These are phyloP conservation scores for Calonectria pteridis DNA, from an alignment of 2,329 filamentous ascomycete species.

Conservation along the genomic window DNA sequence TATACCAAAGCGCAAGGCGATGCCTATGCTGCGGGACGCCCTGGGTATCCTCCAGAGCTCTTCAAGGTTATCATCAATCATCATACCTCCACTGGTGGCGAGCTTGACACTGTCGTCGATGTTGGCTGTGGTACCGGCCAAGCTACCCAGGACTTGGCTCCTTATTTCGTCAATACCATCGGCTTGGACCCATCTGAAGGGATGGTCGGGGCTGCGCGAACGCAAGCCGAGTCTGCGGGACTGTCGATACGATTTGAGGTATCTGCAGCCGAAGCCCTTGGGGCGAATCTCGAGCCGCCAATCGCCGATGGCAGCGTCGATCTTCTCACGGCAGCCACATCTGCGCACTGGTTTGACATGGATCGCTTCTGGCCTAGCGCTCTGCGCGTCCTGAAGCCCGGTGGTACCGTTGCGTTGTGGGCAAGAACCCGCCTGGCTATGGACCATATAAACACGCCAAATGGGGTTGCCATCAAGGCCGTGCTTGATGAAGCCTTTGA, in stretches of 20 bases:
- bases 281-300: slow-evolving; percentile 38
- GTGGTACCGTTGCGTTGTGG: slow-evolving; percentile 68
- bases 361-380: slow-evolving; percentile 61
- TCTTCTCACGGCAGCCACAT: slow-evolving; percentile 62
- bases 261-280: slow-evolving; percentile 57
- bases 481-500: background rate
- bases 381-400: slow-evolving; percentile 60
- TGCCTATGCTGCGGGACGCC: slow-evolving; percentile 57
- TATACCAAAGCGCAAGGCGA: slow-evolving; percentile 57
- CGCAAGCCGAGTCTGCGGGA: slow-evolving; percentile 46
- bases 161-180: slow-evolving; percentile 58
- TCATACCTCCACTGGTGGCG: slow-evolving; percentile 60
- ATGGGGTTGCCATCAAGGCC: background rate
- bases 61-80: slow-evolving; percentile 60
- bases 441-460: background rate
- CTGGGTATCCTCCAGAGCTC: slow-evolving; percentile 58
- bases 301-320: slow-evolving; percentile 57
- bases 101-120: slow-evolving; percentile 60
- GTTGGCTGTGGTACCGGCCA: slow-evolving; percentile 69
- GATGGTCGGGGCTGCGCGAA: slow-evolving; percentile 64
- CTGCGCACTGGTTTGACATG: slow-evolving; percentile 72
- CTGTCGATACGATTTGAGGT: slow-evolving; percentile 54
- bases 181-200: slow-evolving; percentile 64
- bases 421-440: slow-evolving; percentile 26
- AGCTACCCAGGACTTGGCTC: slow-evolving; percentile 58